A percentile compares a stretch with the other conserved stretches of the same genome.
phyloP scores from a whole-genome alignment of 169 alveolate genomes.

The Perkinsus olseni region DNA sequence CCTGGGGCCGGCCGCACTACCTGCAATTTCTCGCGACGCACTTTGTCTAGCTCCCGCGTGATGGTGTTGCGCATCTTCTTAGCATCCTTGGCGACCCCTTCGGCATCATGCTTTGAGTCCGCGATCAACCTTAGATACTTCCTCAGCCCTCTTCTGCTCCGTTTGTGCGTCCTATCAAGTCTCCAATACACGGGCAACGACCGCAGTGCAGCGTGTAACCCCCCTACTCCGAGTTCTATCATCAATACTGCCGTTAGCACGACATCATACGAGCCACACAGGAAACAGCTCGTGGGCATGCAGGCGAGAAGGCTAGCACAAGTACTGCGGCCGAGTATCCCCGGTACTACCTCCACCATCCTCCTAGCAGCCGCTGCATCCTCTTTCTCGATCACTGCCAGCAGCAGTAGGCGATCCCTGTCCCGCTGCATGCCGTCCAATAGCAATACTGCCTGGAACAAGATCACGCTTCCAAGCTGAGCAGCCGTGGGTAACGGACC shows the following conservation, averaged over 20 bases:
- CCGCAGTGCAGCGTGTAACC: too few relatives aligned
- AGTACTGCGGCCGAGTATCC: too few relatives aligned
- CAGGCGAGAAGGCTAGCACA: too few relatives aligned
- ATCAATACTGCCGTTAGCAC: too few relatives aligned
- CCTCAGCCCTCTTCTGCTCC: background rate
- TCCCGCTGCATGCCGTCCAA: background rate
- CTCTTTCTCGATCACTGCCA: background rate
- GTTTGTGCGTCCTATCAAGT: background rate
- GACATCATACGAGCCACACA: too few relatives aligned
- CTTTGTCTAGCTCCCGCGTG: background rate
- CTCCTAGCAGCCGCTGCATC: background rate
- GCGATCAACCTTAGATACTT: background rate
- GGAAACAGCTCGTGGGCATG: too few relatives aligned
- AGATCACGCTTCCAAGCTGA: background rate
- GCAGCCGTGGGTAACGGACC: background rate
- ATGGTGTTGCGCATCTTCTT: background rate
- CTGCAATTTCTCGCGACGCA: background rate
- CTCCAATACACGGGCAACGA: too few relatives aligned
- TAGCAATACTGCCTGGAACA: background rate
- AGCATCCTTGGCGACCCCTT: background rate
- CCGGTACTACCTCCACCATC: background rate
- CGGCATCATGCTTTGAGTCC: background rate
- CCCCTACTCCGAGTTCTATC: too few relatives aligned
- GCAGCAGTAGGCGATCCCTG: background rate
- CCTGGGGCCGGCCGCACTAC: too few relatives aligned